These are phyloP conservation scores for Linnemannia zychae DNA, from an alignment of 192 early-diverging fungal species.

Conservation along the genomic window DNA sequence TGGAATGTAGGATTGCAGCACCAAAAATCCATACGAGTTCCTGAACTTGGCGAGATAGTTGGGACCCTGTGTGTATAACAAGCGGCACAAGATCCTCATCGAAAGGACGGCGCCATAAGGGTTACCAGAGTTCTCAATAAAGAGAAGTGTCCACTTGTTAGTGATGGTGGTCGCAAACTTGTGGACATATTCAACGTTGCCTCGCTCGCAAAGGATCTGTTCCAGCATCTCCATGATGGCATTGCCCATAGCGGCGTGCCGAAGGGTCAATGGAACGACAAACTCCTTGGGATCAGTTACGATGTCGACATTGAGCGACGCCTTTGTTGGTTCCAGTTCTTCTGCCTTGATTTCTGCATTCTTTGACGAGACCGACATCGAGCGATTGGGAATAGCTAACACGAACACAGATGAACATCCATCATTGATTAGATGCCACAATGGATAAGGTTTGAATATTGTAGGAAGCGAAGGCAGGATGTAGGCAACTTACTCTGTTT, in stretches of 20 bases:
- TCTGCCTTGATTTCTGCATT: slow-evolving; percentile 25
- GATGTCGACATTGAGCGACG: slow-evolving; percentile 35
- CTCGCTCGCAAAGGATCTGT: slow-evolving; percentile 68
- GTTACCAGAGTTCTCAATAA: slow-evolving; percentile 67
- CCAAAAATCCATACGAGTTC: slow-evolving; percentile 63
- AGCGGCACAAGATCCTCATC: slow-evolving; percentile 62
- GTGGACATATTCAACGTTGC: slow-evolving; percentile 59
- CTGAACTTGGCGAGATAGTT: slow-evolving; percentile 66
- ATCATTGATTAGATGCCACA: background rate
- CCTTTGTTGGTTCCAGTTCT: slow-evolving; percentile 25
- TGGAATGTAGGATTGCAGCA: slow-evolving; percentile 68
- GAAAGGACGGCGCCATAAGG: slow-evolving; percentile 68
- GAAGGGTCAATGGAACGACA: slow-evolving; percentile 18
- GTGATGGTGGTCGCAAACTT: slow-evolving; percentile 71
- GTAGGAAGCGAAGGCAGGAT: background rate
- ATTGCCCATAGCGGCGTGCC: slow-evolving; percentile 57
- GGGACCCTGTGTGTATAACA: slow-evolving; percentile 63
- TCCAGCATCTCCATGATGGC: slow-evolving; percentile 75
- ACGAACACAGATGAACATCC: background rate
- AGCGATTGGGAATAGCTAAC: slow-evolving; percentile 36
- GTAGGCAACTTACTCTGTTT: slow-evolving; percentile 60
- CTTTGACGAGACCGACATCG: slow-evolving; percentile 34
- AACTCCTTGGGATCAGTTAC: slow-evolving; percentile 23
- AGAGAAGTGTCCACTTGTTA: slow-evolving; percentile 75
- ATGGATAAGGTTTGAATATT: background rate